These are phyloP conservation scores for Eimeria acervulina DNA, from an alignment of 169 alveolate genomes.

Conservation along the genomic window DNA sequence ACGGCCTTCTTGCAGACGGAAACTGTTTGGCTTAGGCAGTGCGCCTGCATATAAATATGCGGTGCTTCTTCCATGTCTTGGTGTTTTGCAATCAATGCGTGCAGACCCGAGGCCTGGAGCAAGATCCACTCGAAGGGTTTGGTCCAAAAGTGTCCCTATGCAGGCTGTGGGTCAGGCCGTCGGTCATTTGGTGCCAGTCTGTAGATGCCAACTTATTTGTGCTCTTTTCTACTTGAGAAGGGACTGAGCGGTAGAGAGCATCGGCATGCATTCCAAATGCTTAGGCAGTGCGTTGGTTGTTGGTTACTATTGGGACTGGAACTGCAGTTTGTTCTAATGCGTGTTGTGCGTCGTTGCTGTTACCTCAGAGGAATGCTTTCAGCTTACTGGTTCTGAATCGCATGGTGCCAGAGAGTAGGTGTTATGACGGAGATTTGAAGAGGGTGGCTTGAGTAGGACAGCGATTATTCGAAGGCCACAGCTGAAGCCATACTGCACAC, in stretches of 20 bases:
- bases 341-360: not conserved
- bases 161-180: conserved; percentile 10
- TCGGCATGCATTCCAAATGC: not conserved
- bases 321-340: not conserved
- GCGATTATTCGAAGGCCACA: not conserved
- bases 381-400: not conserved
- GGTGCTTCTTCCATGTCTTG: not conserved
- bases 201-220: not conserved
- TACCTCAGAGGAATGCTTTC: not conserved
- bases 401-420: not conserved
- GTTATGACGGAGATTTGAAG: not conserved
- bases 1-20: not conserved
- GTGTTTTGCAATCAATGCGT: not conserved
- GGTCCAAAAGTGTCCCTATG: not conserved
- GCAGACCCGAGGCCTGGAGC: not conserved
- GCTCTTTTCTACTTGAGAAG: not conserved
- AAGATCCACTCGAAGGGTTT: not conserved
- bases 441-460: no score
- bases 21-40: not conserved
- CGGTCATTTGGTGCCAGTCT: not conserved
- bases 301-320: not conserved
- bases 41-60: not conserved
- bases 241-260: not conserved
- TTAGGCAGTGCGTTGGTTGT: not conserved
- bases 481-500: not conserved